Percentiles rank a stretch among this genome's conserved stretches.
Evolutionary conservation across 2,329 filamentous ascomycete species (phyloP).

Genomic region (Sporothrix inflata): DNA sequence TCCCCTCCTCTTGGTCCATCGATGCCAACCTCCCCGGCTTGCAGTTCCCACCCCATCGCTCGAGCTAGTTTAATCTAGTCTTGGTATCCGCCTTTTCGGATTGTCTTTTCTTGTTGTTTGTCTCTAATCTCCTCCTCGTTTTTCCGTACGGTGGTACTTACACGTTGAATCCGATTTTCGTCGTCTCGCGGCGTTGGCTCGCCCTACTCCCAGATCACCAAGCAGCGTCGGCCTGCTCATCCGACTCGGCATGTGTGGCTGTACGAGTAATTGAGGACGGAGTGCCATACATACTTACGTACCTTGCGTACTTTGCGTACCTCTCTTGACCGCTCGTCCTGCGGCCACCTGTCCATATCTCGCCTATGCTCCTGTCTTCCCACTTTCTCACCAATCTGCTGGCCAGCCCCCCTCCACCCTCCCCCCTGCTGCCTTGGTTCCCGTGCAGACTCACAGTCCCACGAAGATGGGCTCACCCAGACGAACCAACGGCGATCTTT

Average conservation of each 20-base stretch:
- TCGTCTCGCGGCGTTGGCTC: not conserved
- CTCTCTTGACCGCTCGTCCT: slow-evolving; percentile 16
- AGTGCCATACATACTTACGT: not conserved
- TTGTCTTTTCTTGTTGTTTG: not conserved
- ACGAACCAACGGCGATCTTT: not conserved
- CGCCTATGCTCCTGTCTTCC: not conserved
- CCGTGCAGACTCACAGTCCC: not conserved
- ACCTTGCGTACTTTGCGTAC: not conserved
- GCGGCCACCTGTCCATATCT: not conserved
- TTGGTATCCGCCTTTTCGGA: slow-evolving; percentile 3
- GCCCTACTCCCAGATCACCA: not conserved
- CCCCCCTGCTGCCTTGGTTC: slow-evolving; percentile 1
- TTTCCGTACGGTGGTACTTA: not conserved
- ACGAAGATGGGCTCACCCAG: not conserved
- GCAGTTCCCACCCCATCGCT: not conserved
- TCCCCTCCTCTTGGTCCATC: not conserved
- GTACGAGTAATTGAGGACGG: not conserved
- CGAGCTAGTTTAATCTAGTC: not conserved
- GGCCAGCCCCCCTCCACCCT: not conserved
- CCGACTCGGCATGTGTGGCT: not conserved
- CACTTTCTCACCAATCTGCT: not conserved
- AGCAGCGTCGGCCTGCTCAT: not conserved
- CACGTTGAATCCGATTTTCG: not conserved
- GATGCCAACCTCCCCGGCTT: slow-evolving; percentile 10
- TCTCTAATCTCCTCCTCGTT: not conserved